Conservation (phyloP, 2,329 filamentous ascomycete species). For the Metarhizium album region DNA sequence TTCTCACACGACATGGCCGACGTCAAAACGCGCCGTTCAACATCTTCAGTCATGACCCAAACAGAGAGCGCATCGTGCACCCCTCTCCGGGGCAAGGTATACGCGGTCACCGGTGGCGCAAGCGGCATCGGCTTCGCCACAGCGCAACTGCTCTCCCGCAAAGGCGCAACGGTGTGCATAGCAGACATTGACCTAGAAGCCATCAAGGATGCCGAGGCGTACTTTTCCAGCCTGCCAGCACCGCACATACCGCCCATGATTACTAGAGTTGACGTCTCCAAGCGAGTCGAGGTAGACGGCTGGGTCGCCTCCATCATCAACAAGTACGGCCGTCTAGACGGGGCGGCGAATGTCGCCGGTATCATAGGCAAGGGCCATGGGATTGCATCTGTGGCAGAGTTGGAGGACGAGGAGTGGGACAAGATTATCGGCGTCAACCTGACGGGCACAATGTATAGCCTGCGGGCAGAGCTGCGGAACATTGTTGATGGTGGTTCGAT, state of each 20-base stretch:
- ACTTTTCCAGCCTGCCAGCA: conserved; percentile 16
- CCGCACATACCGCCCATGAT: conserved; percentile 22
- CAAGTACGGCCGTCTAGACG: conserved; percentile 38
- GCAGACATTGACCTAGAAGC: conserved; percentile 25
- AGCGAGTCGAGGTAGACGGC: conserved; percentile 33
- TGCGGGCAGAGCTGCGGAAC: conserved; percentile 31
- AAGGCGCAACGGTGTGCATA: conserved; percentile 26
- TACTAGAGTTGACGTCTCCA: conserved; percentile 34
- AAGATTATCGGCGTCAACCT: conserved; percentile 35
- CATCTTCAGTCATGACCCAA: neutral
- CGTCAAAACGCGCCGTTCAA: neutral
- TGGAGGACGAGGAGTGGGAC: conserved; percentile 35
- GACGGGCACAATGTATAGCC: conserved; percentile 37
- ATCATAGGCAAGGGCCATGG: conserved; percentile 34
- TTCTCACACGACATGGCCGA: no score
- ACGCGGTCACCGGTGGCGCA: conserved; percentile 21
- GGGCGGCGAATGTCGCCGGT: conserved; percentile 43
- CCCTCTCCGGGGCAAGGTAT: conserved; percentile 14
- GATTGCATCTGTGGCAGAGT: conserved; percentile 26
- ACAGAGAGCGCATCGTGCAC: neutral
- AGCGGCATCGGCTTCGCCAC: conserved; percentile 31
- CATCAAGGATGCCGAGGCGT: conserved; percentile 18
- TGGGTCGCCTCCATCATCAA: conserved; percentile 35
- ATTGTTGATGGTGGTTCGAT: conserved; percentile 43
- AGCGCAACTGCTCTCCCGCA: conserved; percentile 24